Percentiles rank a stretch among this genome's conserved stretches.
These are phyloP conservation scores for Flueggea neowawraea DNA, from an alignment of 441 rosid species.

Conservation along the genomic window DNA sequence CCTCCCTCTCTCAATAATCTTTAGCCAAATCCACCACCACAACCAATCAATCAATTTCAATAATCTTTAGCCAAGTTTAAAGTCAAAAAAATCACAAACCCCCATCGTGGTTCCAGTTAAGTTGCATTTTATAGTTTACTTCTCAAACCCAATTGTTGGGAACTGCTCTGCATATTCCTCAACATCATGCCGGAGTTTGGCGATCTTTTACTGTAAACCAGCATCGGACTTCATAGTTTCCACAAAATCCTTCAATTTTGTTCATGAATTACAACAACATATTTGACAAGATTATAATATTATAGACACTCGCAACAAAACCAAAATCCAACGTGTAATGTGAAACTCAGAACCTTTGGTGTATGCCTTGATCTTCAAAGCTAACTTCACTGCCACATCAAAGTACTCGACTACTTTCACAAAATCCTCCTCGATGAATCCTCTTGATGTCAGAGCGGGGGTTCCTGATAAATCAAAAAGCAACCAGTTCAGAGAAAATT, in stretches of 20 bases:
- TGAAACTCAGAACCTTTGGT: slow-evolving; percentile 47
- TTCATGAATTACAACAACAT: slow-evolving; percentile 41
- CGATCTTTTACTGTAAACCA: slow-evolving; percentile 55
- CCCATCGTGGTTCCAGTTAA: no score
- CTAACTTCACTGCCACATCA: slow-evolving; percentile 67
- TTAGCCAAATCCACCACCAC: no score
- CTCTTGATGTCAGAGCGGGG: slow-evolving; percentile 92
- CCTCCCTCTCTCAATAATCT: no score
- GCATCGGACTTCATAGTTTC: slow-evolving; percentile 39
- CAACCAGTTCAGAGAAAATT: background rate
- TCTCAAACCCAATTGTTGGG: slow-evolving; percentile 93
- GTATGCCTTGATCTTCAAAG: slow-evolving; percentile 75
- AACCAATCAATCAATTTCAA: no score
- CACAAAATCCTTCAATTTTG: slow-evolving; percentile 85
- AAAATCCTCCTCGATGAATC: slow-evolving; percentile 87
- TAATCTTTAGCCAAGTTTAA: no score
- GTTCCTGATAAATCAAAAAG: slow-evolving; percentile 45
- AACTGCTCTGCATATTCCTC: slow-evolving; percentile 95
- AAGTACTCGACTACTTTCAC: slow-evolving; percentile 87
- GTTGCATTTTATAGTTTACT: slow-evolving; percentile 95
- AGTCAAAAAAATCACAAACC: no score
- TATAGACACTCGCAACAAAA: background rate
- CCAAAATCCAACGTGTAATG: background rate
- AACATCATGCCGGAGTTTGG: slow-evolving; percentile 64
- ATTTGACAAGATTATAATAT: background rate